These are phyloP conservation scores for Yarrowia hollandica DNA, from an alignment of 805 yeast species.

Conservation along the genomic window DNA sequence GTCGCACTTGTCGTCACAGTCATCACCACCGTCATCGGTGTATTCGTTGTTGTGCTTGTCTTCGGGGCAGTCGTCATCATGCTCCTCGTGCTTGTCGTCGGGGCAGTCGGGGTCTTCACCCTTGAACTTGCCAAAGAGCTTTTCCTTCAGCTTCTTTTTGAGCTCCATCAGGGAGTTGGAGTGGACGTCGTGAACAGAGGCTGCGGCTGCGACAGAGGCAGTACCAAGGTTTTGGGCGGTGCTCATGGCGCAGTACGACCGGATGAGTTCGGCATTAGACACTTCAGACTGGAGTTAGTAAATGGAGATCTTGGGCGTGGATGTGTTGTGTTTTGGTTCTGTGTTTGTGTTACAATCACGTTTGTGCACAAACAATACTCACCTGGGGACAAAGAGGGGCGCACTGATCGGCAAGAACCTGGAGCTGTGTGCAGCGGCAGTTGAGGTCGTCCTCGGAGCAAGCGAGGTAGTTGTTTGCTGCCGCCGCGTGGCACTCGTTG, in stretches of 20 bases:
- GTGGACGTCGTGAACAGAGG: constrained; percentile 13
- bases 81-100: constrained; percentile 26
- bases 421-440: constrained; percentile 24
- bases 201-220: constrained; percentile 8
- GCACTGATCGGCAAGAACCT: constrained; percentile 1
- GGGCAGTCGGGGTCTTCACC: constrained; percentile 16
- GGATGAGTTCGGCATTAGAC: constrained; percentile 20
- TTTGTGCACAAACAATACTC: neutral
- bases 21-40: neutral
- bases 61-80: constrained; percentile 18
- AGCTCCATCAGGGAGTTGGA: constrained; percentile 26
- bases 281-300: constrained; percentile 20
- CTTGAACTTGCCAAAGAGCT: constrained; percentile 23
- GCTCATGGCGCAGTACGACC: constrained; percentile 12
- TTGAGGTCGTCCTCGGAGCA: constrained; percentile 16
- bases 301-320: too few species aligned
- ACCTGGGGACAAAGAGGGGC: constrained; percentile 19
- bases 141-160: constrained; percentile 21
- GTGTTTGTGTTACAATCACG: neutral
- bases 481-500: constrained; percentile 25
- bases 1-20: constrained; percentile 6
- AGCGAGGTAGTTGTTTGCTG: constrained; percentile 14
- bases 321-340: too few species aligned
- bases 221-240: neutral
- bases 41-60: constrained; percentile 6